A percentile compares a stretch with the other conserved stretches of the same genome.
Conservation (phyloP, 768 basidiomycete species). For the Kwoniella sp. region DNA sequence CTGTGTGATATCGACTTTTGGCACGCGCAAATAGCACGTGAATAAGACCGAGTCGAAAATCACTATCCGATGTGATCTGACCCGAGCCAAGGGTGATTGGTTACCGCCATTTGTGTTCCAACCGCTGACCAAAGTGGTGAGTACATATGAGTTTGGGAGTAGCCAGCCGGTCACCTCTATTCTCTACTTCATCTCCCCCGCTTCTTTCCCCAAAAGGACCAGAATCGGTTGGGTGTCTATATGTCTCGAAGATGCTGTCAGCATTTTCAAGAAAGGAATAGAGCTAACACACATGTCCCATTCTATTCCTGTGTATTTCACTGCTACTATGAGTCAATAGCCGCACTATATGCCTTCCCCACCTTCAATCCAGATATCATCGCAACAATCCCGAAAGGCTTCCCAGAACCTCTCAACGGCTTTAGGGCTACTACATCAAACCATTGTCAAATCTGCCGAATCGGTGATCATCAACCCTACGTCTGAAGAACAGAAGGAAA, state of each 20-base stretch:
- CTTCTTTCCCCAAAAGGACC: too few species aligned
- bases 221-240: too few species aligned
- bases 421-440: slow-evolving; percentile 34
- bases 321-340: too few species aligned
- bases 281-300: too few species aligned
- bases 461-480: slow-evolving; percentile 43
- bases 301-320: too few species aligned
- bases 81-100: slow-evolving; percentile 32
- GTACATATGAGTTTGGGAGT: slow-evolving; percentile 13
- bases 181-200: too few species aligned
- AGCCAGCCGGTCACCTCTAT: too few species aligned
- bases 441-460: slow-evolving; percentile 29
- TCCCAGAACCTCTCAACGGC: slow-evolving; percentile 37
- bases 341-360: slow-evolving; percentile 44
- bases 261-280: too few species aligned
- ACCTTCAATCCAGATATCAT: slow-evolving; percentile 41
- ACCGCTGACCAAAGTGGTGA: slow-evolving; percentile 39
- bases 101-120: slow-evolving; percentile 42
- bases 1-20: too few species aligned
- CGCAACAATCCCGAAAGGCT: slow-evolving; percentile 42
- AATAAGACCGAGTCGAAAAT: slow-evolving; percentile 56
- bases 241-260: too few species aligned
- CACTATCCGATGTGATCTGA: slow-evolving; percentile 32
- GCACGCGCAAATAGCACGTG: too few species aligned
- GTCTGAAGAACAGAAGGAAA: slow-evolving; percentile 36